Evolutionary conservation across 768 basidiomycete genomes (phyloP).

Genomic region (Agrocybe praecox): DNA sequence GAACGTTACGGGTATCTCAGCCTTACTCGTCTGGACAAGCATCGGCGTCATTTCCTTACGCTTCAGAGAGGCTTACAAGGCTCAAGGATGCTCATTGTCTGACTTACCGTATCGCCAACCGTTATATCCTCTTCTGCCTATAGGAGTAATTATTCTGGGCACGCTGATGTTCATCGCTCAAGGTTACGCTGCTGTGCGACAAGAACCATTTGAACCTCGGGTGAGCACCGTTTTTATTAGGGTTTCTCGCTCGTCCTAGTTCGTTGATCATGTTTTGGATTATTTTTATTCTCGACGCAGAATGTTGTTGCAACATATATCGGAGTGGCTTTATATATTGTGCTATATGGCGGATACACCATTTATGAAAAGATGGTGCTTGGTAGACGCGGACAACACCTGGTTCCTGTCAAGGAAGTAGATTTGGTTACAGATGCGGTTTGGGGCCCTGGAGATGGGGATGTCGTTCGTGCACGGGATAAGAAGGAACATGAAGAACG

Average conservation of each 20-base stretch:
- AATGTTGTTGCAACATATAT: slow-evolving; percentile 61
- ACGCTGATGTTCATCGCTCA: slow-evolving; percentile 56
- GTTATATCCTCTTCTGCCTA: slow-evolving; percentile 52
- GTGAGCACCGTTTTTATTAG: slow-evolving; percentile 26
- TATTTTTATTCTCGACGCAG: slow-evolving; percentile 21
- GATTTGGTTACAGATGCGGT: slow-evolving; percentile 59
- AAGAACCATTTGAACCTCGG: slow-evolving; percentile 44
- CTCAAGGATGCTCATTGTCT: slow-evolving; percentile 48
- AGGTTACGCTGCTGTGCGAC: slow-evolving; percentile 50
- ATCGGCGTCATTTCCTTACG: slow-evolving; percentile 58
- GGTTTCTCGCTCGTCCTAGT: background rate
- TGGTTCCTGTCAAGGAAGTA: slow-evolving; percentile 43
- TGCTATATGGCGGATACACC: slow-evolving; percentile 47
- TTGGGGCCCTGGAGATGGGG: slow-evolving; percentile 50
- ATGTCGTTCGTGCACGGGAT: slow-evolving; percentile 34
- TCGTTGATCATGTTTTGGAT: background rate
- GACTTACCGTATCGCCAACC: slow-evolving; percentile 65
- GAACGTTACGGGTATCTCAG: slow-evolving; percentile 66
- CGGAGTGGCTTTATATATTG: slow-evolving; percentile 47
- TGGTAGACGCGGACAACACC: slow-evolving; percentile 26
- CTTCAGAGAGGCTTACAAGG: slow-evolving; percentile 62
- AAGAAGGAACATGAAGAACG: slow-evolving; percentile 6
- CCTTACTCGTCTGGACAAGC: slow-evolving; percentile 67
- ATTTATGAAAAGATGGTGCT: slow-evolving; percentile 38
- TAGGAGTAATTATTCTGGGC: slow-evolving; percentile 50